These are phyloP conservation scores for Annulohypoxylon truncatum DNA, from an alignment of 2,329 filamentous ascomycete species.

Conservation along the genomic window DNA sequence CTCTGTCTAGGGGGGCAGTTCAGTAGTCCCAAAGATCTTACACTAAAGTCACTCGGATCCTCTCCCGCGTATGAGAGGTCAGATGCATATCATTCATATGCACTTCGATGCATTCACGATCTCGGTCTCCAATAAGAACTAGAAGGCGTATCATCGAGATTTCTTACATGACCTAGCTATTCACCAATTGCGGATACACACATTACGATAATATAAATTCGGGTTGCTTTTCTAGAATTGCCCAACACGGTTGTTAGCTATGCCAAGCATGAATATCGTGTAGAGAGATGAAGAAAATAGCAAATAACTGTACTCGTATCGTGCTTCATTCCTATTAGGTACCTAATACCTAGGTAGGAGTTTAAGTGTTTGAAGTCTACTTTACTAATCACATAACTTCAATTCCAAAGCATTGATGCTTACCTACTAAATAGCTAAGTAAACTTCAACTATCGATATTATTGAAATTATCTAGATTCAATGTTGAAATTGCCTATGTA, in stretches of 20 bases:
- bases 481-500: not conserved
- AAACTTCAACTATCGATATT: not conserved
- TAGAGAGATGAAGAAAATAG: too few species aligned
- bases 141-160: conserved; percentile 10
- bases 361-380: not conserved
- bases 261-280: not conserved
- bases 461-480: not conserved
- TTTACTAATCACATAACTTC: not conserved
- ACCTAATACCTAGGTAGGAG: too few species aligned
- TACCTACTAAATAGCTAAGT: too few species aligned
- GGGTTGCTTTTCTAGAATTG: not conserved
- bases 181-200: conserved; percentile 5
- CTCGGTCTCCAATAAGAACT: conserved; percentile 23
- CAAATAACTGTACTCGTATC: not conserved
- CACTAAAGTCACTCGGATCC: not conserved
- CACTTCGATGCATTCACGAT: not conserved
- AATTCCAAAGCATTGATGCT: not conserved
- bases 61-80: conserved; percentile 18
- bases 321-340: not conserved
- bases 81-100: conserved; percentile 27
- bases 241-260: not conserved
- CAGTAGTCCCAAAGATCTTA: not conserved
- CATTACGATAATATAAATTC: not conserved
- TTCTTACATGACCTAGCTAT: not conserved
- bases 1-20: not conserved